Evolutionary conservation across 805 yeast genomes (phyloP).

Genomic region (Danielozyma ontarioensis): DNA sequence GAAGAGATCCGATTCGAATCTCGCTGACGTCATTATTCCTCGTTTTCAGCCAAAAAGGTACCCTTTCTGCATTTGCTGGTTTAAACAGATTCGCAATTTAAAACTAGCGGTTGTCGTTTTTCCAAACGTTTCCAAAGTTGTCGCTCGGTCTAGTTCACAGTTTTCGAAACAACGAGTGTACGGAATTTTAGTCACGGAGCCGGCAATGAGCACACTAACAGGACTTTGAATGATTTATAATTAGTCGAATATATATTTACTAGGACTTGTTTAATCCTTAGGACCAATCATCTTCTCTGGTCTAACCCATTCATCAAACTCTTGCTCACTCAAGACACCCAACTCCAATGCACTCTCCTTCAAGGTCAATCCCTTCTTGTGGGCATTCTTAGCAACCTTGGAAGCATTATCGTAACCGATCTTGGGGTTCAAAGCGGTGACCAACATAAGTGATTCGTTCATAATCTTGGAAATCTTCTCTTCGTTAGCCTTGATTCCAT

Average conservation of each 20-base stretch:
- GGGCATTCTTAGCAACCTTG: conserved; percentile 97
- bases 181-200: not conserved
- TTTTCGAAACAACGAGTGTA: not conserved
- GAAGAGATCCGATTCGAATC: too few relatives aligned
- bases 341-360: conserved; percentile 93
- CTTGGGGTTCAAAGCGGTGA: conserved; percentile 97
- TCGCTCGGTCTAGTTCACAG: not conserved
- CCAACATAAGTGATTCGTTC: conserved; percentile 96
- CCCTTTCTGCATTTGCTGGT: too few relatives aligned
- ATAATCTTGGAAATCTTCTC: conserved; percentile 82
- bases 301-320: conserved; percentile 94
- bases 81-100: too few relatives aligned
- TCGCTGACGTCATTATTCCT: too few relatives aligned
- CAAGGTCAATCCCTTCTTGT: conserved; percentile 93
- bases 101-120: too few relatives aligned
- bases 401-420: conserved; percentile 98
- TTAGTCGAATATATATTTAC: not conserved
- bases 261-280: conserved; percentile 35
- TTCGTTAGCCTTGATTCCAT: conserved; percentile 84
- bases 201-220: not conserved
- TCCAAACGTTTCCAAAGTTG: not conserved
- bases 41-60: too few relatives aligned
- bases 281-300: conserved; percentile 99
- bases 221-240: not conserved
- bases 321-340: conserved; percentile 74